phyloP scores from a whole-genome alignment of 2,329 filamentous ascomycete genomes.

The Neonectria punicea region DNA sequence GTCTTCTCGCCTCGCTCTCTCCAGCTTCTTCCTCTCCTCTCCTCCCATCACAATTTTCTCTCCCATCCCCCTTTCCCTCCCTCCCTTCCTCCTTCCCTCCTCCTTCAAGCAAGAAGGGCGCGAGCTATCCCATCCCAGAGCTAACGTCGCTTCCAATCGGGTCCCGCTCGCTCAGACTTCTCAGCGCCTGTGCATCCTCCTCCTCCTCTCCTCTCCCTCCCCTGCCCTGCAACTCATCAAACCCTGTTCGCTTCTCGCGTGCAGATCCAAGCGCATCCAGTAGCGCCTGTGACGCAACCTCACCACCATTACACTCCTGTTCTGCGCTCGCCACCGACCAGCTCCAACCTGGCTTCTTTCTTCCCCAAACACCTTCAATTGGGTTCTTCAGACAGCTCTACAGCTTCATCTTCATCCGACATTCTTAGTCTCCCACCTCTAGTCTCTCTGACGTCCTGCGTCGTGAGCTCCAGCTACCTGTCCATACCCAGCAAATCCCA shows the following conservation, averaged over 20 bases:
- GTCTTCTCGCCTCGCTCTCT: neutral
- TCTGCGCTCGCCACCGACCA: constrained; percentile 33
- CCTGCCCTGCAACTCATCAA: constrained; percentile 26
- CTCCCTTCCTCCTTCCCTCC: neutral
- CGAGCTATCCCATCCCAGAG: neutral
- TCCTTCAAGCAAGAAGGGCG: neutral
- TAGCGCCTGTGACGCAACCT: constrained; percentile 44
- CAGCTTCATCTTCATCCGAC: constrained; percentile 38
- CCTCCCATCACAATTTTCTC: neutral
- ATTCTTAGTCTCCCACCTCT: constrained; percentile 26
- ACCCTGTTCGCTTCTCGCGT: constrained; percentile 36
- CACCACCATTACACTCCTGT: constrained; percentile 41
- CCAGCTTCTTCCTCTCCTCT: constrained; percentile 3
- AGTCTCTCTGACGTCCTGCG: constrained; percentile 15
- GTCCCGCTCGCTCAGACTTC: neutral
- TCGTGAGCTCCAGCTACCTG: constrained; percentile 21
- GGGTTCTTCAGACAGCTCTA: constrained; percentile 31
- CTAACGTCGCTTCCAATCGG: neutral
- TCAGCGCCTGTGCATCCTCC: neutral
- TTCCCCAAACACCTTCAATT: constrained; percentile 41
- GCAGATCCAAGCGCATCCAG: constrained; percentile 41
- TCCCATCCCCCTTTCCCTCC: too few species aligned
- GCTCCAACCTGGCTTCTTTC: constrained; percentile 37
- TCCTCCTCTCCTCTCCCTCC: neutral
- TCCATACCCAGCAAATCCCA: neutral